Percentiles rank a stretch among this genome's conserved stretches.
Evolutionary conservation across 2,329 filamentous ascomycete species (phyloP).

Genomic region (Mycosphaerelloides madeirae): DNA sequence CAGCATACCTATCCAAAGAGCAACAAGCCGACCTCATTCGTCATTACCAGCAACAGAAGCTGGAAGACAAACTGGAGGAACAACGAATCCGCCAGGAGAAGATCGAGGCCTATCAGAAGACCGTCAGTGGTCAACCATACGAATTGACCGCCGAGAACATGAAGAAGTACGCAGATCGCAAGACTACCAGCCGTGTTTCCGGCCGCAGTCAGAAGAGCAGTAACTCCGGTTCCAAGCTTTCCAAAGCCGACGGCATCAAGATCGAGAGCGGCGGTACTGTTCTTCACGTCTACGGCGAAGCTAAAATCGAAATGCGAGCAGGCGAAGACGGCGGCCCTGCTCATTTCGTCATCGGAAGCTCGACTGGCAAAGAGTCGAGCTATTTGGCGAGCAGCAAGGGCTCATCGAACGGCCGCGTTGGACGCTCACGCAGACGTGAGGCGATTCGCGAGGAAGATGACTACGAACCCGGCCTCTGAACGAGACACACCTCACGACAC

Average conservation of each 20-base stretch:
- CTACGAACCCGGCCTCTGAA: constrained; percentile 2
- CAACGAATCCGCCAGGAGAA: constrained; percentile 14
- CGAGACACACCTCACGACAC: background rate
- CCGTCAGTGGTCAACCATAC: constrained; percentile 13
- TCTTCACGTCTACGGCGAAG: constrained; percentile 26
- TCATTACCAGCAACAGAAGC: constrained; percentile 13
- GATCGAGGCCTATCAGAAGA: constrained; percentile 27
- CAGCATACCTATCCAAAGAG: constrained; percentile 23
- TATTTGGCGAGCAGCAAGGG: constrained; percentile 21
- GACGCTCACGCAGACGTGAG: constrained; percentile 17
- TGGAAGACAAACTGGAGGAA: constrained; percentile 10
- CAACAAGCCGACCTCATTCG: constrained; percentile 19
- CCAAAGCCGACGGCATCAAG: constrained; percentile 20
- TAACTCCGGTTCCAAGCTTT: constrained; percentile 19
- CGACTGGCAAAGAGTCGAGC: constrained; percentile 19
- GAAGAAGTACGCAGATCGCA: constrained; percentile 16
- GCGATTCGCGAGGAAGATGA: constrained; percentile 22
- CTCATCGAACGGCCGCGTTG: constrained; percentile 20
- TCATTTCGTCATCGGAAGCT: constrained; percentile 20
- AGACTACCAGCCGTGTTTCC: constrained; percentile 20
- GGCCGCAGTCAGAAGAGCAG: constrained; percentile 25
- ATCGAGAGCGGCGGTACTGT: constrained; percentile 26
- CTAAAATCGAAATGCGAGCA: constrained; percentile 22
- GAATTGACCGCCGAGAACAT: constrained; percentile 30
- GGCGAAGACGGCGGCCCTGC: constrained; percentile 23